Conservation (phyloP, 768 basidiomycete species). For the Lyophyllum semitale region DNA sequence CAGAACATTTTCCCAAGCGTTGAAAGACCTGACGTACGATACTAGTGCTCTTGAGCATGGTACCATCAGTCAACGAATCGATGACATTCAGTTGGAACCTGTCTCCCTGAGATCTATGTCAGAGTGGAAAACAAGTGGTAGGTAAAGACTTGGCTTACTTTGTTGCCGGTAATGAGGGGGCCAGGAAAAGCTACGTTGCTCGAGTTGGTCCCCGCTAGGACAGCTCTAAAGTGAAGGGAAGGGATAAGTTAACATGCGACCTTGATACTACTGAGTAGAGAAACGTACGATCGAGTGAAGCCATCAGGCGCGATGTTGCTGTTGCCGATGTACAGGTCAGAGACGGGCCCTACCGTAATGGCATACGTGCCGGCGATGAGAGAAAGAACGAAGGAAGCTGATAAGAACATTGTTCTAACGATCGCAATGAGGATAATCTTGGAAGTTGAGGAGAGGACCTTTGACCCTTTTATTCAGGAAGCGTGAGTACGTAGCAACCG, state of each 20-base stretch:
- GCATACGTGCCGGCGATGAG: not conserved
- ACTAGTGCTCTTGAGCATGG: constrained; percentile 43
- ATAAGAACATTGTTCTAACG: not conserved
- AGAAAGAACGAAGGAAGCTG: not conserved
- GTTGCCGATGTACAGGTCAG: constrained; percentile 41
- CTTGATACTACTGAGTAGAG: not conserved
- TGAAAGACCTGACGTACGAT: constrained; percentile 37
- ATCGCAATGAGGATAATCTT: not conserved
- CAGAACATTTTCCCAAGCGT: not conserved
- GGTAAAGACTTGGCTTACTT: constrained; percentile 19
- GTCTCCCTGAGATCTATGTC: constrained; percentile 34
- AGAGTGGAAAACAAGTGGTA: not conserved
- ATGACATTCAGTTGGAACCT: constrained; percentile 48
- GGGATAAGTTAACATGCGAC: not conserved
- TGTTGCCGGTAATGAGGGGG: constrained; percentile 29
- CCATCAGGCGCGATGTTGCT: constrained; percentile 50
- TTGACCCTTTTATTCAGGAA: not conserved
- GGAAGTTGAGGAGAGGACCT: not conserved
- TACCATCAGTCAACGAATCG: constrained; percentile 23
- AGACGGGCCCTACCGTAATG: constrained; percentile 28
- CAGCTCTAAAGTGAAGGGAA: constrained; percentile 1
- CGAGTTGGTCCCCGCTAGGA: constrained; percentile 25
- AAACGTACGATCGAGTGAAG: constrained; percentile 26
- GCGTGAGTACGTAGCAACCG: not conserved
- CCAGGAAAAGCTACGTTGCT: constrained; percentile 16